phyloP scores from a whole-genome alignment of 805 yeast genomes.

The Saturnispora quitensis region DNA sequence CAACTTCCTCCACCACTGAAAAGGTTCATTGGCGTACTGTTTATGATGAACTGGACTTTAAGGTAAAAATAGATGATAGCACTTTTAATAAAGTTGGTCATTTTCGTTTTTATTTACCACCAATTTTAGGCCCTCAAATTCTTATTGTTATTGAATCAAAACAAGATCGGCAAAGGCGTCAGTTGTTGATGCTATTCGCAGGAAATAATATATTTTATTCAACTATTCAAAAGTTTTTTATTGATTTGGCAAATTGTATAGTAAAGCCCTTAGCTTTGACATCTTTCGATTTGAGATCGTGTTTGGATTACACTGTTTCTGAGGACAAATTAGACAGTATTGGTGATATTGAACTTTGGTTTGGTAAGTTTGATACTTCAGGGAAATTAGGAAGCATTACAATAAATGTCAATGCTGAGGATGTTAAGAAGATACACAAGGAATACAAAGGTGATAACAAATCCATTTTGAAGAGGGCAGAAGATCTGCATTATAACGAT shows the following conservation, averaged over 20 bases:
- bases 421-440: constrained; percentile 16
- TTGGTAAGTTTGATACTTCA: constrained; percentile 18
- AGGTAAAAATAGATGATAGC: constrained; percentile 17
- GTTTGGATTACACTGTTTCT: constrained; percentile 8
- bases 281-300: constrained; percentile 1
- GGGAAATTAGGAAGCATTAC: constrained; percentile 19
- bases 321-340: constrained; percentile 3
- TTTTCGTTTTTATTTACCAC: constrained; percentile 23
- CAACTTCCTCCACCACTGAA: constrained; percentile 13
- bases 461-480: background rate
- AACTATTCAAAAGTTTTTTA: constrained; percentile 11
- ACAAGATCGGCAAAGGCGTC: background rate
- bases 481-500: background rate
- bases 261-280: background rate
- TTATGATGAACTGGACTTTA: constrained; percentile 16
- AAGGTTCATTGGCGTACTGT: constrained; percentile 19
- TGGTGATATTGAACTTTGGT: constrained; percentile 9
- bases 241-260: constrained; percentile 1
- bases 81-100: constrained; percentile 17
- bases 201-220: constrained; percentile 18
- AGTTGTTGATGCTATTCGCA: constrained; percentile 8
- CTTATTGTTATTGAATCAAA: constrained; percentile 19
- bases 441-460: background rate
- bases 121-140: constrained; percentile 22
- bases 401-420: constrained; percentile 18